Base-by-base conservation (phyloP, 257 asterid species). In the Nicotiana tabacum region DNA sequence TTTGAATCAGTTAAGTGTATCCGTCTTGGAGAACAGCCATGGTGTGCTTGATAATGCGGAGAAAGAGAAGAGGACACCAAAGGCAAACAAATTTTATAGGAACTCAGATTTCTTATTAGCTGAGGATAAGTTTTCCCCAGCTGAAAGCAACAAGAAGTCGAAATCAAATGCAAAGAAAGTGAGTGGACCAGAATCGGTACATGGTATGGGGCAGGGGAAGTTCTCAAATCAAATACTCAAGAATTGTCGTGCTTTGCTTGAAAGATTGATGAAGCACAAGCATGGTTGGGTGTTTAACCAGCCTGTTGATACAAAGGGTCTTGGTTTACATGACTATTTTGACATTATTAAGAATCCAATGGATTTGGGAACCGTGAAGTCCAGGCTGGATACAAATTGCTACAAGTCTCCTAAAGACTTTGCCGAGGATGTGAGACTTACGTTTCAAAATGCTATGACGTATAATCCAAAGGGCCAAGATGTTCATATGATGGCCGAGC, bases 241-340 rank as follows among this genome's bases (percentile, higher is more conserved):
- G 89, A 93, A 82, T 67, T 93, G 98, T 82, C 86, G 72, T 33
- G 77, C 83, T 11, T 84, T 93, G 82, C 88, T 95, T 61, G 97
- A 95, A 88, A 90, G 91, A 83, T 85, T 95, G 90, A 91, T 92
- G 94, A 95, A 93, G 93, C 98, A 95, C 89, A 95, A 95, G 88
- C 97, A 90, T 82, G 96, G 90, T 37, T 95, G 98, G 98, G 98
- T 95, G 83, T 95, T 95, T 82, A 88, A 90, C 85, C 89, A 85
- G 87, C 98, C 98, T 1, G 98, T 95, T 56, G 95, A 95, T 86
- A 81, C 92, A 3, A 92, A 84, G 69, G 89, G 82, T 86, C 96
- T 93, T 83, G 96, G 96, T 84, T 87, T 95, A 88, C 95, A 89
- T 69, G 98, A 95, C 86, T 95, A 95, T 87, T 90, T 87, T 53